A percentile compares a stretch with the other conserved stretches of the same genome.
phyloP scores from a whole-genome alignment of 352 stramenopile genomes.

The Elongisporangium senticosum region DNA sequence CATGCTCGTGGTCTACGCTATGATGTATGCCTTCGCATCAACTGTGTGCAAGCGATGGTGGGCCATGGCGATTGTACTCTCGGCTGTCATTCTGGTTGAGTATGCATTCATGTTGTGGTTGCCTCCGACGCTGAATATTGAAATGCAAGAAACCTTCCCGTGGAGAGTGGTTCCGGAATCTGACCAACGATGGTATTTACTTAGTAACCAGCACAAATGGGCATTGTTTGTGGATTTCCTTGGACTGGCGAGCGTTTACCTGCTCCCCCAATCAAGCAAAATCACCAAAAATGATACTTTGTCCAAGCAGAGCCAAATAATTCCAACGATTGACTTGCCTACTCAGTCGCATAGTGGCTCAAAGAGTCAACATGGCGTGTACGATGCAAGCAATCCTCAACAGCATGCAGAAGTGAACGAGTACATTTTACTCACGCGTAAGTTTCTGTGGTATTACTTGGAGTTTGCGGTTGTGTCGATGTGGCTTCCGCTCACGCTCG shows the following conservation, averaged over 20 bases:
- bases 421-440: slow-evolving; percentile 50
- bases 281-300: slow-evolving; percentile 12
- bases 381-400: slow-evolving; percentile 1
- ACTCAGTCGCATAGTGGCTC: not conserved
- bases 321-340: not conserved
- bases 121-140: slow-evolving; percentile 43
- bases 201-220: slow-evolving; percentile 76
- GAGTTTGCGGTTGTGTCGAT: slow-evolving; percentile 54
- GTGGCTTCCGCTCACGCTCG: slow-evolving; percentile 65
- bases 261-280: slow-evolving; percentile 55
- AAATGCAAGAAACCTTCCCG: slow-evolving; percentile 51
- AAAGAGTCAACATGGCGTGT: not conserved
- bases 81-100: slow-evolving; percentile 59
- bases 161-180: slow-evolving; percentile 49
- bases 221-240: slow-evolving; percentile 72
- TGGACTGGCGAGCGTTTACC: slow-evolving; percentile 55
- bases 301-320: not conserved
- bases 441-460: slow-evolving; percentile 67
- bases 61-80: slow-evolving; percentile 47
- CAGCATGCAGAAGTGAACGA: slow-evolving; percentile 24
- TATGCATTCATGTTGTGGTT: slow-evolving; percentile 74
- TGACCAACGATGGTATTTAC: slow-evolving; percentile 60
- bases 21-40: slow-evolving; percentile 65
- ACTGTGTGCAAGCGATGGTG: slow-evolving; percentile 56
- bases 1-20: slow-evolving; percentile 72